A percentile compares a stretch with the other conserved stretches of the same genome.
Evolutionary conservation across 2,329 filamentous ascomycete species (phyloP).

Genomic region (Didymellaceae sp.): DNA sequence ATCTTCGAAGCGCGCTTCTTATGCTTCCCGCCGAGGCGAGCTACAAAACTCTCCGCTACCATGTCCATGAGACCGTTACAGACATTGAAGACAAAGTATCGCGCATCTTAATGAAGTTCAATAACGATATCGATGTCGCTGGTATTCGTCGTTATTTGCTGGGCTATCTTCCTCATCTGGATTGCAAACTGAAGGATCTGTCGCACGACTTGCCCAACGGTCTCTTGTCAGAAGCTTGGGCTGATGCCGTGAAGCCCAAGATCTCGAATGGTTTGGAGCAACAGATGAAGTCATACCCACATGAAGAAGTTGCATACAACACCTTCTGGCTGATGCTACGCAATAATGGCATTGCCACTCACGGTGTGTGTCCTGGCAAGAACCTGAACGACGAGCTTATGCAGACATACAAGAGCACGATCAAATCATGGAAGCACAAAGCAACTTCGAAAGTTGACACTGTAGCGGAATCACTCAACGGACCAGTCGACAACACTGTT

Average conservation of each 20-base stretch:
- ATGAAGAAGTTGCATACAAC: neutral
- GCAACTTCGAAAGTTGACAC: neutral
- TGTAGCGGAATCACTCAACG: neutral
- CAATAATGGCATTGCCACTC: neutral
- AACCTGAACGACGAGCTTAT: constrained; percentile 2
- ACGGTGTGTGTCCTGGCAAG: neutral
- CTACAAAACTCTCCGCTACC: neutral
- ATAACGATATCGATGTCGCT: constrained; percentile 8
- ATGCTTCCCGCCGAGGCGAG: constrained; percentile 7
- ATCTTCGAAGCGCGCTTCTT: constrained; percentile 7
- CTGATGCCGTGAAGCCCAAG: neutral
- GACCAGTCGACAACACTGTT: neutral
- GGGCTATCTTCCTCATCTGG: neutral
- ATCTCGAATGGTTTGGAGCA: neutral
- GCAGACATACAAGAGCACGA: neutral
- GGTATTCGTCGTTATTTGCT: constrained; percentile 1
- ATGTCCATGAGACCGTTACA: constrained; percentile 5
- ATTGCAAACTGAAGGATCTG: neutral
- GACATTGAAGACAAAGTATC: constrained; percentile 3
- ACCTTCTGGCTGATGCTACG: constrained; percentile 5
- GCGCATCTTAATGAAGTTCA: constrained; percentile 2
- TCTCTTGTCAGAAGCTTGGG: neutral
- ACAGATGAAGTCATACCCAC: neutral
- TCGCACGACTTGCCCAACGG: neutral
- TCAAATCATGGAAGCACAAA: neutral